Base-by-base conservation (phyloP, 2,329 filamentous ascomycete genomes). In the Xylariaceae sp. region DNA sequence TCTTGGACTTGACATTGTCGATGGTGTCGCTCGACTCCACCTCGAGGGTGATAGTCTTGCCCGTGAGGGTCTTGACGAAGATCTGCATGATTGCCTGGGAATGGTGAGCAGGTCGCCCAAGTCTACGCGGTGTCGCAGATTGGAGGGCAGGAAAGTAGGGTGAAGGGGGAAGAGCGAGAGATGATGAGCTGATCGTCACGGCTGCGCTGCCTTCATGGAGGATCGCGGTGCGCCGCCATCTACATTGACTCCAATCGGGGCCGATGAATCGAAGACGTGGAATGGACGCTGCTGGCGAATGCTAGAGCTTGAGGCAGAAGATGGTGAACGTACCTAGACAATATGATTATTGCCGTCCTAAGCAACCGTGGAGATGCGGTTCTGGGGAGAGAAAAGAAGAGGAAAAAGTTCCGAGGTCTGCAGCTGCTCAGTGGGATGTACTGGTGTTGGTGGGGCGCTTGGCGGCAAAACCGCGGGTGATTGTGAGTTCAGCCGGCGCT, bases 21-120 rank as follows among this genome's bases (percentile, higher is more conserved):
- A 98, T 96, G 63, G 90, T 96, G 73, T 98, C 92, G 63, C 83
- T 90, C 59, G 88, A 94, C 83, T 96, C 92, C 73, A 96, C 92
- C 88, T 98, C 92, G 60, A 98, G 89, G 83, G 92, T 96, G 83
- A 96, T 96, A 65, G 92, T 96, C 84, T 96, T 96, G 64, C 92
- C 92, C 85, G 92, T 96, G 59, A 96, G 77, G 76, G 78, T 82
- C 70, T 82, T 81, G 60, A 82, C 78, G 72, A 83, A 83, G 66
- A 81, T 81, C 74, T 81, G 77, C 77, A 81, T 81, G 68, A 66
- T 76, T 77, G 75, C 75, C 73, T 77, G 52, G 58, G 59, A 51
- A 46, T 24, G 32, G 44, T 45, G 44, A 58, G 52, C 21, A 23
- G n/a, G n/a, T n/a, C n/a, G n/a, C n/a, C n/a, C n/a, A n/a, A n/a